Conservation (phyloP, 1,284 basidiomycete species). For the Grifola frondosa region DNA sequence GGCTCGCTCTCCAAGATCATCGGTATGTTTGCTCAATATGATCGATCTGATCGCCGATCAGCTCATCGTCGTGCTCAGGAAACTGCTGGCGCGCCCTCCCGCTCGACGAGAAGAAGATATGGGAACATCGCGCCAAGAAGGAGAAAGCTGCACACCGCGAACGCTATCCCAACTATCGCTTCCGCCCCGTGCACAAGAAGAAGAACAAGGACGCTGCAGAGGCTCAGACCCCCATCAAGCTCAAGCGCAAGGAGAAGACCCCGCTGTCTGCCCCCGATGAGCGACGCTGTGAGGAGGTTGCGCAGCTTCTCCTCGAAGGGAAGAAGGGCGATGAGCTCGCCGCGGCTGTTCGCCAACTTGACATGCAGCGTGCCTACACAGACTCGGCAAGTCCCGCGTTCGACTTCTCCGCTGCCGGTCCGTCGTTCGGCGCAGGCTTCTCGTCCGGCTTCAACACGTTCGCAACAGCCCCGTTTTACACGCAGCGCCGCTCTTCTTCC, state of each 20-base stretch:
- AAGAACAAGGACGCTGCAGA: conserved; percentile 38
- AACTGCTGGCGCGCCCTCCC: conserved; percentile 70
- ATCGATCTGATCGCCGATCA: too few relatives aligned
- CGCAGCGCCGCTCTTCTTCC: conserved; percentile 60
- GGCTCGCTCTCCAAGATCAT: conserved; percentile 75
- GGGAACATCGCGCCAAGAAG: conserved; percentile 64
- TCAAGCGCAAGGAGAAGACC: conserved; percentile 25
- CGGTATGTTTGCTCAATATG: too few relatives aligned
- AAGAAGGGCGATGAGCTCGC: conserved; percentile 57
- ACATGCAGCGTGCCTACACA: conserved; percentile 34
- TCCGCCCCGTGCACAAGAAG: conserved; percentile 68
- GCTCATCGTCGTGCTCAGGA: too few relatives aligned
- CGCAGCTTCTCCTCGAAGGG: conserved; percentile 51
- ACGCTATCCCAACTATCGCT: conserved; percentile 68
- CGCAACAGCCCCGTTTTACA: conserved; percentile 27
- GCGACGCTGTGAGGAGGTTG: conserved; percentile 43
- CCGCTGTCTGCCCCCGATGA: conserved; percentile 44
- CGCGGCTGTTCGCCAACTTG: conserved; percentile 57
- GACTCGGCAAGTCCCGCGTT: conserved; percentile 21
- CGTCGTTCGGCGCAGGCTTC: conserved; percentile 11
- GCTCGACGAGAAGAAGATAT: conserved; percentile 62
- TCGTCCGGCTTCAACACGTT: too few relatives aligned
- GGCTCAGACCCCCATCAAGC: conserved; percentile 15
- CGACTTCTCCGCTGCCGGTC: conserved; percentile 10
- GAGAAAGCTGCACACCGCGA: conserved; percentile 67